Conservation (phyloP, 768 basidiomycete species). For the Myochromella boudieri region DNA sequence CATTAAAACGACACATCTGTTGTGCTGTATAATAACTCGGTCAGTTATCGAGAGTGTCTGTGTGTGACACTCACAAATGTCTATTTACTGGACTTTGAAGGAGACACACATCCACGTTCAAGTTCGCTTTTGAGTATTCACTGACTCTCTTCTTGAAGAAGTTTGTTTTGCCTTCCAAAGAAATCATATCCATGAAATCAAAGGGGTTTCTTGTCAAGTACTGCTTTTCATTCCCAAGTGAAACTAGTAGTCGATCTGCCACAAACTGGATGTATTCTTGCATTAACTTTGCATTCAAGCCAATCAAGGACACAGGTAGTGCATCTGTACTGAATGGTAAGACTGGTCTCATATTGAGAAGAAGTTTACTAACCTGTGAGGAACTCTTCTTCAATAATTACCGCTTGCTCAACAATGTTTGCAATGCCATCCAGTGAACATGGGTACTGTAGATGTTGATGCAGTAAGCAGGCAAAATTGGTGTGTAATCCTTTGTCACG, state of each 20-base stretch:
- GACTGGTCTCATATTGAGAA: not conserved
- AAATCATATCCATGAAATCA: conserved; percentile 96
- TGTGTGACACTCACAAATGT: no score
- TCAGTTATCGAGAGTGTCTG: no score
- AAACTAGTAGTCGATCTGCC: conserved; percentile 82
- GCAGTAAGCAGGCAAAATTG: conserved; percentile 91
- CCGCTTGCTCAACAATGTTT: conserved; percentile 78
- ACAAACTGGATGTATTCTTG: conserved; percentile 90
- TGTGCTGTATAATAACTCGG: no score
- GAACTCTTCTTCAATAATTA: conserved; percentile 85
- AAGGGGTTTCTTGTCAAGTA: conserved; percentile 82
- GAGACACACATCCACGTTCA: no score
- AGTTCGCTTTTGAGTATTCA: conserved; percentile 73
- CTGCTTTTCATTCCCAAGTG: conserved; percentile 79
- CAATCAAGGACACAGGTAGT: conserved; percentile 81
- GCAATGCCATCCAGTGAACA: conserved; percentile 79
- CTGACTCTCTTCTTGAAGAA: conserved; percentile 97
- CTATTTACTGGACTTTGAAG: no score
- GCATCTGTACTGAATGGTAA: conserved; percentile 56
- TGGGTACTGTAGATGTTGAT: conserved; percentile 75
- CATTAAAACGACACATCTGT: no score
- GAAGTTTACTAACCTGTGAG: conserved; percentile 66
- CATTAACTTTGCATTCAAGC: conserved; percentile 90
- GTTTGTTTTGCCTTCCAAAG: conserved; percentile 94
- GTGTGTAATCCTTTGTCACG: conserved; percentile 97